phyloP scores from a whole-genome alignment of 331 rosid species.

The Pyracantha coccinea region DNA sequence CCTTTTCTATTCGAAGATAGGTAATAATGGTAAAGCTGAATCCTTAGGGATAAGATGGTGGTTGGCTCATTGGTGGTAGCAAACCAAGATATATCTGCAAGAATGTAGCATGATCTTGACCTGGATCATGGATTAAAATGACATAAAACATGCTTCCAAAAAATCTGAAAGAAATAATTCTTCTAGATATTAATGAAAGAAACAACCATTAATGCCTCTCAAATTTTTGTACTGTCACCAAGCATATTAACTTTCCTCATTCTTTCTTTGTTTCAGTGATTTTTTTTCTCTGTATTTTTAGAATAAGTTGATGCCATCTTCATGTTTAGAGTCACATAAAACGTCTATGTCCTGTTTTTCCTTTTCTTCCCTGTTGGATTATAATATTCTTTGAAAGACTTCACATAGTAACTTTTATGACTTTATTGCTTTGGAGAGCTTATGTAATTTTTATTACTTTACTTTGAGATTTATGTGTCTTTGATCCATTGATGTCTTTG shows the following conservation, averaged over 20 bases:
- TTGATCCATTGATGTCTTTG: constrained; percentile 2
- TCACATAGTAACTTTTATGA: not conserved
- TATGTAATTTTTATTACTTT: not conserved
- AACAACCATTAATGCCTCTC: not conserved
- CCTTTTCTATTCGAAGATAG: not conserved
- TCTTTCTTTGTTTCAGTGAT: not conserved
- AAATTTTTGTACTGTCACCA: not conserved
- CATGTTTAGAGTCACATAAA: not conserved
- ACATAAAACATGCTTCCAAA: not conserved
- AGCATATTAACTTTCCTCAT: not conserved
- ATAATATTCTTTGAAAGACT: not conserved
- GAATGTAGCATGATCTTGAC: not conserved
- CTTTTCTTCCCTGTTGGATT: not conserved
- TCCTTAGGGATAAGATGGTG: not conserved
- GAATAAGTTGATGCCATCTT: not conserved
- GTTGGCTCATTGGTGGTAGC: not conserved
- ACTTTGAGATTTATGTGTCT: not conserved
- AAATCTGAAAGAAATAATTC: not conserved
- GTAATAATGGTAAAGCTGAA: not conserved
- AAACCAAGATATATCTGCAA: not conserved
- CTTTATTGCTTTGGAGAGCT: not conserved
- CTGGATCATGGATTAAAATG: not conserved
- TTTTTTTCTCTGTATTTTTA: not conserved
- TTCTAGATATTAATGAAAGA: not conserved
- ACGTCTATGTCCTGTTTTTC: not conserved